Percentiles rank a stretch among this genome's conserved stretches.
phyloP scores from a whole-genome alignment of 148 eudicot genomes.

The Vaccinium macrocarpon region DNA sequence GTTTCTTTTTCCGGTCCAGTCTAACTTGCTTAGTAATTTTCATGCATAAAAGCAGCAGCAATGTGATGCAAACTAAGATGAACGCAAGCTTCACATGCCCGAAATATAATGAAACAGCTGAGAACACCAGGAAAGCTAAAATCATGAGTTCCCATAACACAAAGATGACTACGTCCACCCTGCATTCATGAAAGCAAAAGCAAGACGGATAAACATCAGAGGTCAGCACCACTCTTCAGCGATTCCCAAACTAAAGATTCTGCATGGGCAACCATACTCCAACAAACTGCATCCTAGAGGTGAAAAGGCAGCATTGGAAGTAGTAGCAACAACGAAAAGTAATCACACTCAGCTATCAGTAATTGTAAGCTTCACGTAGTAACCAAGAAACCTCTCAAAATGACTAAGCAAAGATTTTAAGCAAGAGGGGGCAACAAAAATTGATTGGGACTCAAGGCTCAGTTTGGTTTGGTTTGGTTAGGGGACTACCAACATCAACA shows the following conservation, averaged over 20 bases:
- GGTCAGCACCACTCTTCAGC: not conserved
- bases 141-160: conserved; percentile 92
- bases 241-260: not conserved
- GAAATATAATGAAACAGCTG: conserved; percentile 85
- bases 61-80: conserved; percentile 58
- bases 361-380: not conserved
- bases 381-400: not conserved
- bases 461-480: not conserved
- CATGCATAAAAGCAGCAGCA: conserved; percentile 80
- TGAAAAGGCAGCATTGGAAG: not conserved
- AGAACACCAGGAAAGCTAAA: conserved; percentile 89
- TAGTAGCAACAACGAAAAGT: not conserved
- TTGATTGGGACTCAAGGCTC: not conserved
- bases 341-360: too few relatives aligned
- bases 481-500: not conserved
- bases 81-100: conserved; percentile 78
- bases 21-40: conserved; percentile 87
- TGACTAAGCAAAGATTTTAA: conserved; percentile 7
- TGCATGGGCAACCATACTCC: not conserved
- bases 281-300: not conserved
- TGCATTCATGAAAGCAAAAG: conserved; percentile 39
- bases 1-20: conserved; percentile 84
- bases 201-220: conserved; percentile 22
- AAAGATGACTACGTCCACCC: conserved; percentile 91
- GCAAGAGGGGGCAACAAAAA: not conserved